A percentile compares a stretch with the other conserved stretches of the same genome.
Evolutionary conservation across 192 early-diverging fungal species (phyloP).

Genomic region (Backusella tuberculispora): DNA sequence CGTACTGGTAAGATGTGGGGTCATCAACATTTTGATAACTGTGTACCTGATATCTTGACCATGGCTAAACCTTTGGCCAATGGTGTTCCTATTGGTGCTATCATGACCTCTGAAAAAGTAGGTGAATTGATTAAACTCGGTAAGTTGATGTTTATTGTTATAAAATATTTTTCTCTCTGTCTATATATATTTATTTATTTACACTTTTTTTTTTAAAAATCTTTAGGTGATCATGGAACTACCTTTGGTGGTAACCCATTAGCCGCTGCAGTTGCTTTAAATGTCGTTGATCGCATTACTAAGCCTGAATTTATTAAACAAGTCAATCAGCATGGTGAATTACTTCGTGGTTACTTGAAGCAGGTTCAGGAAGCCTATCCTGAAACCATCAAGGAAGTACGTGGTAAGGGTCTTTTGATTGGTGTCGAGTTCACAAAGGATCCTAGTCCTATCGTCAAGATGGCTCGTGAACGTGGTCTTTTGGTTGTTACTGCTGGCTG

Average conservation of each 20-base stretch:
- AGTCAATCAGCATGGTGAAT: constrained; percentile 67
- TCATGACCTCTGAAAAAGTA: constrained; percentile 75
- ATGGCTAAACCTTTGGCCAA: constrained; percentile 98
- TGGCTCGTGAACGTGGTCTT: constrained; percentile 83
- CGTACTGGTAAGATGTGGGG: constrained; percentile 90
- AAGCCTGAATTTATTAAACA: constrained; percentile 72
- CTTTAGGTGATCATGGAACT: constrained; percentile 91
- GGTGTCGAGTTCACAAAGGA: constrained; percentile 82
- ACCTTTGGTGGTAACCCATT: constrained; percentile 97
- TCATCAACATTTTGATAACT: constrained; percentile 69
- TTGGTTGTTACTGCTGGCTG: constrained; percentile 85
- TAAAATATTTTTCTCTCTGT: too few species aligned
- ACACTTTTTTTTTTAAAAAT: not conserved
- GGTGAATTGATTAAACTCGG: constrained; percentile 81
- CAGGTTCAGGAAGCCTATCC: constrained; percentile 48
- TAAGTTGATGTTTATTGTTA: constrained; percentile 26
- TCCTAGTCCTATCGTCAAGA: constrained; percentile 67
- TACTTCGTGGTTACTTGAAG: constrained; percentile 59
- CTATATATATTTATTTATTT: too few species aligned
- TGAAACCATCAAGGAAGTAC: constrained; percentile 71
- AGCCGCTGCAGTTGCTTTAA: constrained; percentile 82
- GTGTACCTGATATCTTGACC: constrained; percentile 89
- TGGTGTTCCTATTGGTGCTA: constrained; percentile 96
- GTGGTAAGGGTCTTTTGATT: constrained; percentile 86
- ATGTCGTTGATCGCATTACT: constrained; percentile 73